Percentiles rank a stretch among this genome's conserved stretches.
Conservation (phyloP, 2,329 filamentous ascomycete genomes). For the Sporothrix dimorphospora region DNA sequence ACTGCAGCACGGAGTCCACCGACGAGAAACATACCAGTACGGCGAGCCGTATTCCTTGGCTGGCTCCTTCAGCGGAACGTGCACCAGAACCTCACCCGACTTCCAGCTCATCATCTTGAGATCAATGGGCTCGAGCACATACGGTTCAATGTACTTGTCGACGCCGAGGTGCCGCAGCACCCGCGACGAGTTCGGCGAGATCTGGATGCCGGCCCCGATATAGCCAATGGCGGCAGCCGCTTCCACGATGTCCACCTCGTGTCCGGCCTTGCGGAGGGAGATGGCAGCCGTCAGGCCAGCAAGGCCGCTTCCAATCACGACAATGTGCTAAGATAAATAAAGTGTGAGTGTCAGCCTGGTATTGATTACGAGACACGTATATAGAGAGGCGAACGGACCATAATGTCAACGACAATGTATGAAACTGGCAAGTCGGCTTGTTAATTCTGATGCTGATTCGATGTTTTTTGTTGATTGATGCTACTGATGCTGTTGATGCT, state of each 20-base stretch:
- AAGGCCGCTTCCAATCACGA: slow-evolving; percentile 36
- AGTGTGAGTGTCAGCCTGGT: too few relatives aligned
- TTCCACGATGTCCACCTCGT: slow-evolving; percentile 36
- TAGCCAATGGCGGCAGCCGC: slow-evolving; percentile 40
- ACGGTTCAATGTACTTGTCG: slow-evolving; percentile 47
- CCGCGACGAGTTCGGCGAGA: slow-evolving; percentile 54
- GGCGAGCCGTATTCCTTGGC: slow-evolving; percentile 47
- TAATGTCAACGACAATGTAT: too few relatives aligned
- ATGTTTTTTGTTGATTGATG: too few relatives aligned
- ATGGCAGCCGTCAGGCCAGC: slow-evolving; percentile 32
- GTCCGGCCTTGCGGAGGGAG: slow-evolving; percentile 28
- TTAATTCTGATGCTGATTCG: too few relatives aligned
- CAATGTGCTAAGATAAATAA: slow-evolving; percentile 10
- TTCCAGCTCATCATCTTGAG: slow-evolving; percentile 57
- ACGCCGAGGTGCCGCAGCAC: slow-evolving; percentile 57
- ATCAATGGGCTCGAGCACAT: slow-evolving; percentile 47
- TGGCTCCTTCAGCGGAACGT: slow-evolving; percentile 57
- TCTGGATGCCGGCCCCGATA: slow-evolving; percentile 54
- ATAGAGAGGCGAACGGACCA: too few relatives aligned
- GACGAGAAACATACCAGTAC: too few relatives aligned
- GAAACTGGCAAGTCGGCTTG: too few relatives aligned
- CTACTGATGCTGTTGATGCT: too few relatives aligned
- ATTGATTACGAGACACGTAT: too few relatives aligned
- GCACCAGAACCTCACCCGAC: slow-evolving; percentile 52
- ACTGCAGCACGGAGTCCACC: too few relatives aligned